Evolutionary conservation across 441 rosid genomes (phyloP).

Genomic region (Eutrema salsugineum): DNA sequence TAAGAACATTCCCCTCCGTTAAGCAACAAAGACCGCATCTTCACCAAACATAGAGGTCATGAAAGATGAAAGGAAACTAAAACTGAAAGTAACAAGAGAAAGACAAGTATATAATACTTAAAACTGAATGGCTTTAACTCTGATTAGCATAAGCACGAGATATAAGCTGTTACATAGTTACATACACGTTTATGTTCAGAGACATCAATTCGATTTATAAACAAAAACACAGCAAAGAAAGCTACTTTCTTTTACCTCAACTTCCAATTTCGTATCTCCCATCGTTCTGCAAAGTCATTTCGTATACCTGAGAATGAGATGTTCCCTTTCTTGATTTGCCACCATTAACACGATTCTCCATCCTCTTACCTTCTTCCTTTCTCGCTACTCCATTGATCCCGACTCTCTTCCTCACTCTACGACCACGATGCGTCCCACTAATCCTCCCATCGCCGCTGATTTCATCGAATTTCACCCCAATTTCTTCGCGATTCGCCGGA

Average conservation of each 20-base stretch:
- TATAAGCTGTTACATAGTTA: too few species aligned
- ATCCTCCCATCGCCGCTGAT: not conserved
- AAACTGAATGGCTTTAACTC: too few species aligned
- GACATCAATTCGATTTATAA: not conserved
- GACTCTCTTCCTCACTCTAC: constrained; percentile 19
- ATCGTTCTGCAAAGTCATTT: constrained; percentile 30
- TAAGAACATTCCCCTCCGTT: too few species aligned
- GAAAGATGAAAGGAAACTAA: not conserved
- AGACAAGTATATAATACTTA: too few species aligned
- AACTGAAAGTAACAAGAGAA: too few species aligned
- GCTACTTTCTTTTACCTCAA: not conserved
- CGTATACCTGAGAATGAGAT: constrained; percentile 5
- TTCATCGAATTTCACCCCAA: not conserved
- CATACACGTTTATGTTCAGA: too few species aligned
- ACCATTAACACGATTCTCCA: constrained; percentile 24
- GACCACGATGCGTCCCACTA: not conserved
- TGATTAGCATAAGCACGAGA: too few species aligned
- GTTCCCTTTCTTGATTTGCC: constrained; percentile 20
- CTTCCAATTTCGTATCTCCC: constrained; percentile 32
- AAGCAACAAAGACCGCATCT: too few species aligned
- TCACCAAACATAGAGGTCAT: not conserved
- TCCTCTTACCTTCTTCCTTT: constrained; percentile 17
- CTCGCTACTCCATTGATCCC: not conserved
- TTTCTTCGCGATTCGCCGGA: not conserved
- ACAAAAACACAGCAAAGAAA: not conserved